Evolutionary conservation across 768 basidiomycete genomes (phyloP).

Genomic region (Boletus rubropictus): DNA sequence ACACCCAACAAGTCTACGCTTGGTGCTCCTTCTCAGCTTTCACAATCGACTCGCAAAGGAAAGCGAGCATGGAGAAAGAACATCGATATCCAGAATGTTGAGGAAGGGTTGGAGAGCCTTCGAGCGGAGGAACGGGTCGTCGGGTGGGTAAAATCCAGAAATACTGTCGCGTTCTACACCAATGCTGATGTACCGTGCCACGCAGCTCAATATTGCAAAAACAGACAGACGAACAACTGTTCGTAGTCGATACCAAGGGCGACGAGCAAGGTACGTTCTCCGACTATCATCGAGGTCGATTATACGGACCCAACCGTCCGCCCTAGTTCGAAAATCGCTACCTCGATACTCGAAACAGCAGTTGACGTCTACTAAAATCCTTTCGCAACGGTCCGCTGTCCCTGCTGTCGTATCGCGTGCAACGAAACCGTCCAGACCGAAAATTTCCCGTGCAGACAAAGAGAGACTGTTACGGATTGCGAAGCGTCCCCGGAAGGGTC

Average conservation of each 20-base stretch:
- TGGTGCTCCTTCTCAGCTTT: conserved; percentile 28
- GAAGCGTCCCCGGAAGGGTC: conserved; percentile 63
- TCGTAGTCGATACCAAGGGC: conserved; percentile 74
- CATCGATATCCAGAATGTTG: conserved; percentile 77
- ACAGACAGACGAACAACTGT: conserved; percentile 67
- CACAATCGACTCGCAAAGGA: conserved; percentile 78
- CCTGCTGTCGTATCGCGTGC: conserved; percentile 71
- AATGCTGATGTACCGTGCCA: background rate
- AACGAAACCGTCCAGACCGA: conserved; percentile 25
- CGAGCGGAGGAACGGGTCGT: conserved; percentile 76
- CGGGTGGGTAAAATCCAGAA: conserved; percentile 47
- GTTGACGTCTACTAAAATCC: conserved; percentile 70
- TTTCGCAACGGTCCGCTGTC: conserved; percentile 81
- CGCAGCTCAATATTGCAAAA: conserved; percentile 58
- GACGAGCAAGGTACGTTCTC: conserved; percentile 55
- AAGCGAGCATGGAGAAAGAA: conserved; percentile 94
- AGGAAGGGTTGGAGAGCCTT: conserved; percentile 66
- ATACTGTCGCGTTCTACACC: background rate
- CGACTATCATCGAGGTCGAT: background rate
- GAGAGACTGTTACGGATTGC: conserved; percentile 70
- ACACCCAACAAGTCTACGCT: conserved; percentile 9
- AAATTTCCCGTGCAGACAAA: conserved; percentile 63
- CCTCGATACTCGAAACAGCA: conserved; percentile 49
- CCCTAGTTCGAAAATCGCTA: conserved; percentile 52
- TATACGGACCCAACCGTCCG: too few relatives aligned